Percentiles rank a stretch among this genome's conserved stretches.
These are phyloP conservation scores for Lactarius trivialis DNA, from an alignment of 768 basidiomycete species.

Conservation along the genomic window DNA sequence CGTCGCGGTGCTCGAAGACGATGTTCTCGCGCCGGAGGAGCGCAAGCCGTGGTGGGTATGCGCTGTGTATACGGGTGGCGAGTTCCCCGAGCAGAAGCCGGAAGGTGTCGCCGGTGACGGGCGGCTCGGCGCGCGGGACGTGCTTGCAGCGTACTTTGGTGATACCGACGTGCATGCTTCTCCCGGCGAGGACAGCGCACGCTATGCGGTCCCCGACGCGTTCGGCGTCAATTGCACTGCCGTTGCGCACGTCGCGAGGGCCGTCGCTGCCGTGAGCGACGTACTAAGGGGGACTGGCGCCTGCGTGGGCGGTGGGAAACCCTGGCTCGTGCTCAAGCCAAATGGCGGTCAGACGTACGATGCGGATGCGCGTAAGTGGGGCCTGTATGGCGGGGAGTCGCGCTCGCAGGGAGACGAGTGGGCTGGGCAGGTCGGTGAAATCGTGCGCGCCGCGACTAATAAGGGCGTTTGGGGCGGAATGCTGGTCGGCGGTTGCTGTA, in stretches of 20 bases:
- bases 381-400: slow-evolving; percentile 2
- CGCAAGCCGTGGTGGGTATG: slow-evolving; percentile 73
- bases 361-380: slow-evolving; percentile 41
- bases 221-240: slow-evolving; percentile 74
- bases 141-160: slow-evolving; percentile 39
- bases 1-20: slow-evolving; percentile 36
- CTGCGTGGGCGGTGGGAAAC: slow-evolving; percentile 26
- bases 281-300: slow-evolving; percentile 7
- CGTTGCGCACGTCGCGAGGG: slow-evolving; percentile 35
- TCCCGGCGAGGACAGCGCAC: slow-evolving; percentile 4
- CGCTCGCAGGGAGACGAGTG: slow-evolving; percentile 29
- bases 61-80: slow-evolving; percentile 51
- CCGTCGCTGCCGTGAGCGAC: slow-evolving; percentile 36
- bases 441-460: slow-evolving; percentile 25
- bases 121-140: slow-evolving; percentile 32
- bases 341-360: slow-evolving; percentile 60
- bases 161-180: slow-evolving; percentile 22
- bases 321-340: slow-evolving; percentile 65
- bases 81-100: slow-evolving; percentile 37
- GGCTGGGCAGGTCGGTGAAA: slow-evolving; percentile 31
- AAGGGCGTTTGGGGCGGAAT: slow-evolving; percentile 42
- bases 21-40: slow-evolving; percentile 19
- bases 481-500: slow-evolving; percentile 67
- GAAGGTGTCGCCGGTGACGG: slow-evolving; percentile 25
- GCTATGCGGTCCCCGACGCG: slow-evolving; percentile 38